Evolutionary conservation across 2,329 filamentous ascomycete species (phyloP).

Genomic region (Aureobasidium sp.): DNA sequence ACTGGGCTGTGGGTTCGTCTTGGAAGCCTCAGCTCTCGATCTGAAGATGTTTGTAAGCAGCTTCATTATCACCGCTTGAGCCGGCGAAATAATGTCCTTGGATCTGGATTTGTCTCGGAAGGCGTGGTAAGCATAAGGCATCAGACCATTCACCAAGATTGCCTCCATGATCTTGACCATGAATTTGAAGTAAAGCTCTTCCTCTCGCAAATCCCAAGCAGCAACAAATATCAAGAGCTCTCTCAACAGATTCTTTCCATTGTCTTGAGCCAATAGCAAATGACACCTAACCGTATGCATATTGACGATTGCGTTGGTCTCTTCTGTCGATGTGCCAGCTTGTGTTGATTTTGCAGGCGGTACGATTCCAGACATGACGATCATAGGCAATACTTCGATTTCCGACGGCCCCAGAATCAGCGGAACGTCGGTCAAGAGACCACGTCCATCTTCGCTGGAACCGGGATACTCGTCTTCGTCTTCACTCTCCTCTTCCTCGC

Average conservation of each 20-base stretch:
- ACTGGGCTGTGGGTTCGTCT: constrained; percentile 16
- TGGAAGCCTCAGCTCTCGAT: constrained; percentile 39
- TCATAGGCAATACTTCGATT: constrained; percentile 94
- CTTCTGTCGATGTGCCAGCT: constrained; percentile 51
- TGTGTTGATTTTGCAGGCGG: constrained; percentile 46
- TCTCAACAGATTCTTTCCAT: constrained; percentile 77
- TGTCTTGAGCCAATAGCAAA: constrained; percentile 81
- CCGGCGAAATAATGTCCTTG: constrained; percentile 93
- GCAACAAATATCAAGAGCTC: constrained; percentile 94
- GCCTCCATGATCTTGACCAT: constrained; percentile 94
- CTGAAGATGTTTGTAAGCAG: constrained; percentile 86
- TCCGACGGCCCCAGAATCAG: constrained; percentile 91
- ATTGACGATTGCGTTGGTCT: constrained; percentile 55
- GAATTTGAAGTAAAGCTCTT: constrained; percentile 91
- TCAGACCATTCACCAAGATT: constrained; percentile 77
- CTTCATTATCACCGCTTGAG: constrained; percentile 86
- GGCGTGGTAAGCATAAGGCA: constrained; percentile 87
- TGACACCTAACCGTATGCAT: constrained; percentile 86
- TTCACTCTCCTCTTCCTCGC: constrained; percentile 49
- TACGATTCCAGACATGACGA: constrained; percentile 89
- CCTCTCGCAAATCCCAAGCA: constrained; percentile 90
- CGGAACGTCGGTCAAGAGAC: constrained; percentile 84
- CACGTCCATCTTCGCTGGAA: constrained; percentile 59
- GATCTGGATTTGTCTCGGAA: constrained; percentile 60
- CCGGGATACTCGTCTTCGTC: constrained; percentile 67